Percentiles rank a stretch among this genome's conserved stretches.
These are phyloP conservation scores for Balakata baccata DNA, from an alignment of 345 rosid genomes.

Conservation along the genomic window DNA sequence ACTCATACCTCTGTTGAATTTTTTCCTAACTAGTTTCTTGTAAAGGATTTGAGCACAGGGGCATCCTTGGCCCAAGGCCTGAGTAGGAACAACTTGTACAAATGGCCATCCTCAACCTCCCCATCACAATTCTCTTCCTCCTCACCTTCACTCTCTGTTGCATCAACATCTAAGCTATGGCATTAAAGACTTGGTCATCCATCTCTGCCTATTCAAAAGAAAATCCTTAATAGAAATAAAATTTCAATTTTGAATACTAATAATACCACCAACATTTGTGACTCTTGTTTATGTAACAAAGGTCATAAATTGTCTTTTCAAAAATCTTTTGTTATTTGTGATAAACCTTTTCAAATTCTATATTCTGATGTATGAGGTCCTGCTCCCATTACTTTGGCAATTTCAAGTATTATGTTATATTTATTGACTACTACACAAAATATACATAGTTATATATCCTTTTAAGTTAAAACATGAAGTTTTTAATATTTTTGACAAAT, in stretches of 20 bases:
- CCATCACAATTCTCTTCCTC: not conserved
- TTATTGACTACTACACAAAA: too few species aligned
- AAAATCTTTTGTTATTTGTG: not conserved
- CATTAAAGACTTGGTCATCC: not conserved
- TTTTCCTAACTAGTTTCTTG: not conserved
- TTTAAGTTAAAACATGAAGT: not conserved
- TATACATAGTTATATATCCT: not conserved
- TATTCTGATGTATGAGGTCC: too few species aligned
- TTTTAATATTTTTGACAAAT: not conserved
- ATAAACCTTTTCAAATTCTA: constrained; percentile 3
- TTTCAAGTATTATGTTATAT: not conserved
- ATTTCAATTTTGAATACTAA: not conserved
- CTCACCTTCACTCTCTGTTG: not conserved
- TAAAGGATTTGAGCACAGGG: not conserved
- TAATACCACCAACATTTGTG: not conserved
- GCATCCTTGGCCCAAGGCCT: not conserved
- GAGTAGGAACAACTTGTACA: not conserved
- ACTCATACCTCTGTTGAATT: too few species aligned
- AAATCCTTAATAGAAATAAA: not conserved
- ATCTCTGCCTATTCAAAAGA: not conserved
- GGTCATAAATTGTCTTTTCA: not conserved
- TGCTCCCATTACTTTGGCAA: not conserved
- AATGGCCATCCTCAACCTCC: not conserved
- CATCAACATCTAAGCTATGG: not conserved
- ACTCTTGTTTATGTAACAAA: constrained; percentile 2